These are phyloP conservation scores for Fusarium setosum DNA, from an alignment of 2,329 filamentous ascomycete genomes.

Conservation along the genomic window DNA sequence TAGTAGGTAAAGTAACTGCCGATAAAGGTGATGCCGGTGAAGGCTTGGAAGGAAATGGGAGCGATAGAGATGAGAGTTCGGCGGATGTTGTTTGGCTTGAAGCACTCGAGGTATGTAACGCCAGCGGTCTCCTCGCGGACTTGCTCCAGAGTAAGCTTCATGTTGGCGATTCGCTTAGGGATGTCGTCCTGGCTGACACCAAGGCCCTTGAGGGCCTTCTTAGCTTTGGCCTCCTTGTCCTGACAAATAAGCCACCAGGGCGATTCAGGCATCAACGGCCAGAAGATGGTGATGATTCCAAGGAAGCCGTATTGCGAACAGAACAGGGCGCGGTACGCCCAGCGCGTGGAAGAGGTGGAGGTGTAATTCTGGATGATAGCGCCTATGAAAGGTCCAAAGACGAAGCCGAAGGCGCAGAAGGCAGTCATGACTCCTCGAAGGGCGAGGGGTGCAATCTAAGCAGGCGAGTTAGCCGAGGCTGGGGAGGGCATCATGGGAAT, in stretches of 20 bases:
- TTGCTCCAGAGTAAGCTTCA: constrained; percentile 48
- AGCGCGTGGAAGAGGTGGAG: constrained; percentile 40
- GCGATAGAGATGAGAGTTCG: constrained; percentile 53
- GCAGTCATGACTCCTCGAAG: constrained; percentile 46
- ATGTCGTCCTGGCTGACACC: constrained; percentile 43
- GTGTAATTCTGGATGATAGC: constrained; percentile 48
- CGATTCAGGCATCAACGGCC: constrained; percentile 24
- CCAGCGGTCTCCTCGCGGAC: constrained; percentile 50
- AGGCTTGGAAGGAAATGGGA: constrained; percentile 49
- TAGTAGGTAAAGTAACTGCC: constrained; percentile 56
- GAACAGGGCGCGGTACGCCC: constrained; percentile 50
- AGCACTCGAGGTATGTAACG: constrained; percentile 53
- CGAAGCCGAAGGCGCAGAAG: constrained; percentile 44
- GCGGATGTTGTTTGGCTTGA: constrained; percentile 51
- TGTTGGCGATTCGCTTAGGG: constrained; percentile 43
- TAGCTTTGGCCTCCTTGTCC: constrained; percentile 48
- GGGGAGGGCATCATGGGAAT: background rate
- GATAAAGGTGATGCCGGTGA: constrained; percentile 50
- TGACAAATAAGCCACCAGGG: constrained; percentile 54
- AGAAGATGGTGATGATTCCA: constrained; percentile 36
- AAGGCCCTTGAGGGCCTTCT: constrained; percentile 48
- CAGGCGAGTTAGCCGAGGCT: background rate
- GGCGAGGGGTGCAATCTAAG: constrained; percentile 42
- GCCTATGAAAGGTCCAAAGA: constrained; percentile 46
- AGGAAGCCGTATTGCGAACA: constrained; percentile 48